Conservation (phyloP, 192 early-diverging fungal species). For the Entophlyctis luteolus region DNA sequence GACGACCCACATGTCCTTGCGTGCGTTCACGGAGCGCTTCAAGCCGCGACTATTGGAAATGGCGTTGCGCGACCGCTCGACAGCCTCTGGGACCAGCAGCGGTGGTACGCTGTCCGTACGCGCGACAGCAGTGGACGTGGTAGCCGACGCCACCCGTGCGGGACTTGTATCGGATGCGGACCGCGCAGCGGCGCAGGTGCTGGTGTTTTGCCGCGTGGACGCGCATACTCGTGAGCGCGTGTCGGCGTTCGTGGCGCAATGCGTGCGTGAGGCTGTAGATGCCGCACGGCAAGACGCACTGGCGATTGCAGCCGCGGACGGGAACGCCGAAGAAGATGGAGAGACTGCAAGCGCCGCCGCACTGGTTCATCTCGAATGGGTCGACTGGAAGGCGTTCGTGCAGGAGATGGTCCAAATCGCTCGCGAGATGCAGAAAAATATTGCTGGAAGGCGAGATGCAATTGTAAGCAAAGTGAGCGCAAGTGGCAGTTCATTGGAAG, state of each 20-base stretch:
- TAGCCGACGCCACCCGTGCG: constrained; percentile 40
- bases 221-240: constrained; percentile 61
- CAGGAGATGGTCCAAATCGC: constrained; percentile 12
- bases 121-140: constrained; percentile 45
- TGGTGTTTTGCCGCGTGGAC: constrained; percentile 73
- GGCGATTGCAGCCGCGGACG: constrained; percentile 20
- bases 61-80: constrained; percentile 63
- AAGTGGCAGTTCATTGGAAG: background rate
- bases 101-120: too few species aligned
- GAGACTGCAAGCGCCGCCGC: background rate
- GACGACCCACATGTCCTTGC: constrained; percentile 51
- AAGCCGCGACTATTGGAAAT: constrained; percentile 73
- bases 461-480: background rate
- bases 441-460: too few species aligned
- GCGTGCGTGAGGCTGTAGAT: constrained; percentile 46
- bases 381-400: constrained; percentile 24
- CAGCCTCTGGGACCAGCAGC: too few species aligned
- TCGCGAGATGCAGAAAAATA: constrained; percentile 1
- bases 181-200: constrained; percentile 53
- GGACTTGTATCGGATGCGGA: constrained; percentile 65
- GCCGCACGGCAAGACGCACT: too few species aligned
- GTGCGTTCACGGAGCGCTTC: constrained; percentile 64
- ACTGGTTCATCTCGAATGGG: constrained; percentile 5
- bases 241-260: constrained; percentile 59
- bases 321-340: background rate